Percentiles rank a stretch among this genome's conserved stretches.
Evolutionary conservation across 2,329 filamentous ascomycete species (phyloP).

Genomic region (Zarea fungicola): DNA sequence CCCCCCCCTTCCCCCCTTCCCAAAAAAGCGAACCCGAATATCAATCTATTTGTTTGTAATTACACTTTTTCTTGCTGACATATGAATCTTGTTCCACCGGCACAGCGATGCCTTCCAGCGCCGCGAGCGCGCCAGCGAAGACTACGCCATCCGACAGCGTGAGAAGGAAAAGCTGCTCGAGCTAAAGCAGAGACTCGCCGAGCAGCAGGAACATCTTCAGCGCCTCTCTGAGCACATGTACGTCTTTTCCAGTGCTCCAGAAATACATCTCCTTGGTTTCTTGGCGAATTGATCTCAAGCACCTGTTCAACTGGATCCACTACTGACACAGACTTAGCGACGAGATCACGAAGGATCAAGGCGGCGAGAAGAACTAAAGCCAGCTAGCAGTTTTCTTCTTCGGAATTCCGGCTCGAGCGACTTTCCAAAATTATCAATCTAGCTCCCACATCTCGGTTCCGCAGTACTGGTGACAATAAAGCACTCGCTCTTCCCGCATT

Average conservation of each 20-base stretch:
- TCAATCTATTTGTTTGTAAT: too few relatives aligned
- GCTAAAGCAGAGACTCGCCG: constrained; percentile 66
- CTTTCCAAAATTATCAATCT: neutral
- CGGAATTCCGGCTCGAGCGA: neutral
- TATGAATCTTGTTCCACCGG: too few relatives aligned
- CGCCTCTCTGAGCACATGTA: constrained; percentile 85
- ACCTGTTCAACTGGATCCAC: neutral
- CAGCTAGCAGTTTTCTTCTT: neutral
- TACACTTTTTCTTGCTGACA: too few relatives aligned
- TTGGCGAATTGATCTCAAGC: neutral
- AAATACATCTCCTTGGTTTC: too few relatives aligned
- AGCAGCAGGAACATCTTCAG: constrained; percentile 78
- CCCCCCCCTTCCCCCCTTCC: neutral
- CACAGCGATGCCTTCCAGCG: constrained; percentile 87
- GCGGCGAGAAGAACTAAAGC: constrained; percentile 59
- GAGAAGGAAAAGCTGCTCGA: constrained; percentile 85
- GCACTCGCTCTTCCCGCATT: constrained; percentile 9
- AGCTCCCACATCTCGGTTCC: neutral
- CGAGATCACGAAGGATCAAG: constrained; percentile 67
- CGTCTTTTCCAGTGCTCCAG: constrained; percentile 31
- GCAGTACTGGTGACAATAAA: neutral
- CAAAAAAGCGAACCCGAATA: neutral
- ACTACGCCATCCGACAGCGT: constrained; percentile 76
- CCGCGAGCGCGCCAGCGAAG: constrained; percentile 83
- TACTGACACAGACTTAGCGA: constrained; percentile 51